A percentile compares a stretch with the other conserved stretches of the same genome.
phyloP scores from a whole-genome alignment of 225 moss, liverwort and hornwort genomes.

The Neckera pumila region DNA sequence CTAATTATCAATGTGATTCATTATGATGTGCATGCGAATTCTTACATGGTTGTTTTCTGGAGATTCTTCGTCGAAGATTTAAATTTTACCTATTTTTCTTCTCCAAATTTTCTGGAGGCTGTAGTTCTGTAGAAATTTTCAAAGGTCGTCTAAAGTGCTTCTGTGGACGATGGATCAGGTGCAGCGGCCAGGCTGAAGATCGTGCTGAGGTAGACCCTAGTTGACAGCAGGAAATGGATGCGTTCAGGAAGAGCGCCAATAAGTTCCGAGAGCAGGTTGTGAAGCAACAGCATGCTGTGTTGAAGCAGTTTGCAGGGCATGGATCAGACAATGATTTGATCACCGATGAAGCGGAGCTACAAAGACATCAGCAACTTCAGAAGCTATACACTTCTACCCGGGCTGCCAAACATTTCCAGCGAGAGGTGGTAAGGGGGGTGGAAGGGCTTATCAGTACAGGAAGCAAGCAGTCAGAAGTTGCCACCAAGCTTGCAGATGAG shows the following conservation, averaged over 20 bases:
- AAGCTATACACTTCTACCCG: constrained; percentile 76
- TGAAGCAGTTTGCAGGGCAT: constrained; percentile 34
- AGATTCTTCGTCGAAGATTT: not conserved
- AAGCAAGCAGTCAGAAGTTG: constrained; percentile 72
- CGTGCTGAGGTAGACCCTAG: not conserved
- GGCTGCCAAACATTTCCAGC: constrained; percentile 81
- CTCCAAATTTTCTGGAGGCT: not conserved
- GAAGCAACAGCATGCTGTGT: constrained; percentile 42
- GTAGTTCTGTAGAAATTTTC: not conserved
- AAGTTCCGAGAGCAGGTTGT: constrained; percentile 42
- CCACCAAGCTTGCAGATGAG: constrained; percentile 69
- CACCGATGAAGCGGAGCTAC: constrained; percentile 67
- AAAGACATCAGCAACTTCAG: constrained; percentile 86
- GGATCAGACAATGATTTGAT: constrained; percentile 45
- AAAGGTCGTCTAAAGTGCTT: not conserved
- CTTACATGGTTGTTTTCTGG: not conserved
- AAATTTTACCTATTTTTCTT: not conserved
- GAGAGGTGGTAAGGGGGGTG: constrained; percentile 78
- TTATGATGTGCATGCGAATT: not conserved
- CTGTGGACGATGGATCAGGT: constrained; percentile 5
- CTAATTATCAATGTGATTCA: not conserved
- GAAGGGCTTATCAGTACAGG: constrained; percentile 67
- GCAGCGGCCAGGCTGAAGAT: constrained; percentile 1
- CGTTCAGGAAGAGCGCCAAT: constrained; percentile 39
- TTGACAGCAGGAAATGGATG: constrained; percentile 28